Conservation (phyloP, 2,329 filamentous ascomycete genomes). For the Ceratocystis cacaofunesta region DNA sequence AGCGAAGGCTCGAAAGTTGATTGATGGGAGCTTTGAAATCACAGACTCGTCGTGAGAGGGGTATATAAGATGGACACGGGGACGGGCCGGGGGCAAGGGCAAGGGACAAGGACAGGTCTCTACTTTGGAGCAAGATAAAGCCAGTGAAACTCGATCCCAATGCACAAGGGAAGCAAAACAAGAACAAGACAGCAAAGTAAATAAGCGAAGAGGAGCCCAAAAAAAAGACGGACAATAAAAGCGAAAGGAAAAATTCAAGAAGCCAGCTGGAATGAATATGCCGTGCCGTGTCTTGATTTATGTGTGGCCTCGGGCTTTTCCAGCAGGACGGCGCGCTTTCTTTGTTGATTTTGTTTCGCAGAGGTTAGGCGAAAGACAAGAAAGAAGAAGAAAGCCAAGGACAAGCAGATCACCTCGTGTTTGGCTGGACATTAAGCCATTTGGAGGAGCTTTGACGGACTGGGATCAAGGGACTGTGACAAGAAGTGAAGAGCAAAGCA, state of each 20-base stretch:
- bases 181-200: not conserved
- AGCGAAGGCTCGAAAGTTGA: not conserved
- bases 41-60: not conserved
- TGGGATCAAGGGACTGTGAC: not conserved
- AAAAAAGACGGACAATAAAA: not conserved
- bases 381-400: not conserved
- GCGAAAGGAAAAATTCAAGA: not conserved
- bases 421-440: slow-evolving; percentile 3
- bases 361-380: not conserved
- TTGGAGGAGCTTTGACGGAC: slow-evolving; percentile 1
- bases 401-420: not conserved
- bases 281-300: not conserved
- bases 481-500: not conserved
- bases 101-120: slow-evolving; percentile 1
- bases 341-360: not conserved
- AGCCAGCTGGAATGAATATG: not conserved
- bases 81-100: not conserved
- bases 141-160: not conserved
- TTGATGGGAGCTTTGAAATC: not conserved
- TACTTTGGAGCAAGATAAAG: not conserved
- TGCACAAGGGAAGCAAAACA: not conserved
- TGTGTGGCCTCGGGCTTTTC: not conserved
- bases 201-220: not conserved
- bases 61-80: not conserved
- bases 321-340: not conserved